A percentile compares a stretch with the other conserved stretches of the same genome.
These are phyloP conservation scores for Polychaeton citri DNA, from an alignment of 2,329 filamentous ascomycete species.

Conservation along the genomic window DNA sequence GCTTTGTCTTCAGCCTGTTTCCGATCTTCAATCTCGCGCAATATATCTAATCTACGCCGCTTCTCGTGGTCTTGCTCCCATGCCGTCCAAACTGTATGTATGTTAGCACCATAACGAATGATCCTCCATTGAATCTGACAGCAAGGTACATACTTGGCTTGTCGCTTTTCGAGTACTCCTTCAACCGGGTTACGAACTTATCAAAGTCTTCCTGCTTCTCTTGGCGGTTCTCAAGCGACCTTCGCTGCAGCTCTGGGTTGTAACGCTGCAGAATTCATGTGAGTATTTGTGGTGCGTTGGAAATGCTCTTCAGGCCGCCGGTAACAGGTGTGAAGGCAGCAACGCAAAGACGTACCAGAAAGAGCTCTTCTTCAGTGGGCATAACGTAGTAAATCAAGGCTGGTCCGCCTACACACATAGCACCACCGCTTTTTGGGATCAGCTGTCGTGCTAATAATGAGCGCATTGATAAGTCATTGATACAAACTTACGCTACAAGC, in stretches of 20 bases:
- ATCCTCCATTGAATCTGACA: not conserved
- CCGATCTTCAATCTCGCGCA: conserved; percentile 17
- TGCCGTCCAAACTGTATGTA: conserved; percentile 20
- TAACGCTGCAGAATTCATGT: conserved; percentile 45
- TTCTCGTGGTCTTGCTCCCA: conserved; percentile 20
- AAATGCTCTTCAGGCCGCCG: not conserved
- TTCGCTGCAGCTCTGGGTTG: conserved; percentile 85
- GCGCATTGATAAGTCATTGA: conserved; percentile 1
- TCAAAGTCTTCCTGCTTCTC: conserved; percentile 77
- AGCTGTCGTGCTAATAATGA: conserved; percentile 5
- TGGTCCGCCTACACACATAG: conserved; percentile 70
- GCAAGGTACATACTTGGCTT: conserved; percentile 59
- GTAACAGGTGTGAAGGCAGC: not conserved
- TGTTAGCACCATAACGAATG: not conserved
- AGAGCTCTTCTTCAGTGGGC: conserved; percentile 84
- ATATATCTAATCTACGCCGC: conserved; percentile 11
- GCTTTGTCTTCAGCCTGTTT: conserved; percentile 15
- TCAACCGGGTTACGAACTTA: conserved; percentile 69
- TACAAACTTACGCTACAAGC: conserved; percentile 46
- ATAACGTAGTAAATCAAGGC: conserved; percentile 66
- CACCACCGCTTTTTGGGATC: conserved; percentile 63
- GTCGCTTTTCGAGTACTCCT: conserved; percentile 79
- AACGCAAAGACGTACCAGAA: conserved; percentile 38
- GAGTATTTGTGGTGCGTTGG: not conserved
- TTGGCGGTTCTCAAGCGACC: conserved; percentile 65